Percentiles rank a stretch among this genome's conserved stretches.
Conservation (phyloP, 208 protist species). For the Strigomonas oncopelti region DNA sequence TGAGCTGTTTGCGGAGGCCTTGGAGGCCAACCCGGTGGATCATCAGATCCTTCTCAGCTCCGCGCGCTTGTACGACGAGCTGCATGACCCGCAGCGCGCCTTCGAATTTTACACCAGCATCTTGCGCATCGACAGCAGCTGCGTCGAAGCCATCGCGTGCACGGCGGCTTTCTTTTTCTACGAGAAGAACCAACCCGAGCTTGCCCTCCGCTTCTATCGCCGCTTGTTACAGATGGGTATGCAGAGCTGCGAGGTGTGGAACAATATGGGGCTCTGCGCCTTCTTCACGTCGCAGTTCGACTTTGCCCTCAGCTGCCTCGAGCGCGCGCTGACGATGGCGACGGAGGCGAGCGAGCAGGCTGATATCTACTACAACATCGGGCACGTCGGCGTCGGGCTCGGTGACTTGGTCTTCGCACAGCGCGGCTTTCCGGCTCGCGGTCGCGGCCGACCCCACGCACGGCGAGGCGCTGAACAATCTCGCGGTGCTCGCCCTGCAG, state of each 20-base stretch:
- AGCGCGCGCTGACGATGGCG: conserved; percentile 74
- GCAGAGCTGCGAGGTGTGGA: conserved; percentile 91
- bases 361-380: conserved; percentile 96
- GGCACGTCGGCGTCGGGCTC: conserved; percentile 90
- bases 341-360: conserved; percentile 62
- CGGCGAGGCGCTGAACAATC: conserved; percentile 93
- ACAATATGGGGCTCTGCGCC: conserved; percentile 93
- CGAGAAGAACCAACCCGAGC: conserved; percentile 90
- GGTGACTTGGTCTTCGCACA: conserved; percentile 89
- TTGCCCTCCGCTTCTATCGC: conserved; percentile 91
- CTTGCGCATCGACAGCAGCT: conserved; percentile 82
- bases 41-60: conserved; percentile 81
- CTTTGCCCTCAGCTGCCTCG: conserved; percentile 90
- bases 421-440: conserved; percentile 90
- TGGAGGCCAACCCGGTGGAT: conserved; percentile 84
- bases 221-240: conserved; percentile 94
- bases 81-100: conserved; percentile 82
- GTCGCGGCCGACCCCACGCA: conserved; percentile 83
- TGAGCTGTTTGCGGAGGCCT: conserved; percentile 76
- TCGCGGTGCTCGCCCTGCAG: conserved; percentile 87
- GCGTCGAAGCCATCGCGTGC: conserved; percentile 93
- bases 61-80: conserved; percentile 87
- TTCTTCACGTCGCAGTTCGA: conserved; percentile 93
- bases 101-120: conserved; percentile 83
- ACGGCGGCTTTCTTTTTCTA: conserved; percentile 93